Base-by-base conservation (phyloP, 768 basidiomycete species). In the Hortiboletus campestris region DNA sequence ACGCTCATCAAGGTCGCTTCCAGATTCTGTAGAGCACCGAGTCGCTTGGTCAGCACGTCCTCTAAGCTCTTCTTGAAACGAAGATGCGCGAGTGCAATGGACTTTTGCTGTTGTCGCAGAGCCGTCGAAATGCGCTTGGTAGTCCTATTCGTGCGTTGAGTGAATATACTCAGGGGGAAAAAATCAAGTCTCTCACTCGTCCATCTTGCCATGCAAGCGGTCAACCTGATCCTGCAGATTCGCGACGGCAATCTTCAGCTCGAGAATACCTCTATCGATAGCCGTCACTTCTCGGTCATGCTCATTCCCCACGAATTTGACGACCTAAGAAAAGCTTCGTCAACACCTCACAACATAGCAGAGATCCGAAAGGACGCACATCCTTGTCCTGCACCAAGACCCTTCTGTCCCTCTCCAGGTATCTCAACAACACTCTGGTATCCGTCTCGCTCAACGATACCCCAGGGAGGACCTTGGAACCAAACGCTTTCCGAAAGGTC, bases 221-320 rank as follows among this genome's bases (percentile, higher is more conserved):
- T 85, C 79, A 0, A 95, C 78, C 66, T 95, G 93, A 5, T 72
- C 65, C 47, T 86, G 82, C 13, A 98, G 68, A 57, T 82, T 85
- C 48, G 73, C 66, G 28, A 94, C 79, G 1, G 90, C 91, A 0
- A 71, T 76, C 71, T 89, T 86, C 51, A 98, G 79, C 58, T 93
- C 88, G 6, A 98, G 73, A 16, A 95, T 84, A 11, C 95, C 91
- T 40, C 72, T 77, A 64, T 98, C 95, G 5, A 94, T 82, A n/a
- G 84, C 79, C 17, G 86, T 88, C 45, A 98, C 83, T 49, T 72
- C 76, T 17, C 69, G 70, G 34, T 66, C 60, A 25, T 54, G 49
- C n/a, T 70, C 74, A 38, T 71, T 75, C 1, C 57, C 51, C 1
- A 88, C 64, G 60, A 97, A 89, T 70, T 97, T 96, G 67, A 96